Percentiles rank a stretch among this genome's conserved stretches.
Conservation (phyloP, 257 asterid species). For the Solanum chiquidenum region DNA sequence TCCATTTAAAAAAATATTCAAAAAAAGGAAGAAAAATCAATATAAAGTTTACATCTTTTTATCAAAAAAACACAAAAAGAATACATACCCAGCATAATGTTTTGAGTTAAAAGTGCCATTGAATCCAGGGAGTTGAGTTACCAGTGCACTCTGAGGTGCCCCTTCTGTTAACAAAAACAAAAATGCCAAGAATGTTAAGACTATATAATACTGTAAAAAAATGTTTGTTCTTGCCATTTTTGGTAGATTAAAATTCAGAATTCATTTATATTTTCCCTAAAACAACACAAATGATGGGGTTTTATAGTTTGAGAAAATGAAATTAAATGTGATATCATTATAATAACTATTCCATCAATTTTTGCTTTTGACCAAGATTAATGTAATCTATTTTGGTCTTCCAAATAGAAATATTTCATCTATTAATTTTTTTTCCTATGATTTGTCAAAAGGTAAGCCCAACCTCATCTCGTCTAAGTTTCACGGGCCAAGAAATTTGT, state of each 20-base stretch:
- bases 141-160: constrained; percentile 52
- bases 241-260: background rate
- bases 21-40: background rate
- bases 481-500: too few species aligned
- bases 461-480: too few species aligned
- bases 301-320: background rate
- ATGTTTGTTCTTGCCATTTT: background rate
- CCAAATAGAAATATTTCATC: background rate
- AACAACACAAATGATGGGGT: background rate
- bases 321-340: background rate
- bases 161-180: constrained; percentile 19
- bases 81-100: constrained; percentile 71
- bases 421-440: too few species aligned
- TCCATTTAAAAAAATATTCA: background rate
- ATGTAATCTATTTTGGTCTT: background rate
- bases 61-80: background rate
- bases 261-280: background rate
- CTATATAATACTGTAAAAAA: background rate
- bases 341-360: background rate
- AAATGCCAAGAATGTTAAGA: background rate
- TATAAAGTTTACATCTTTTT: background rate
- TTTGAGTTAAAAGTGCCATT: constrained; percentile 62
- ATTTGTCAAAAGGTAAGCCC: too few species aligned
- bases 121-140: constrained; percentile 64
- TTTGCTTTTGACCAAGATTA: background rate